These are phyloP conservation scores for Claviceps maximensis DNA, from an alignment of 2,329 filamentous ascomycete genomes.

Conservation along the genomic window DNA sequence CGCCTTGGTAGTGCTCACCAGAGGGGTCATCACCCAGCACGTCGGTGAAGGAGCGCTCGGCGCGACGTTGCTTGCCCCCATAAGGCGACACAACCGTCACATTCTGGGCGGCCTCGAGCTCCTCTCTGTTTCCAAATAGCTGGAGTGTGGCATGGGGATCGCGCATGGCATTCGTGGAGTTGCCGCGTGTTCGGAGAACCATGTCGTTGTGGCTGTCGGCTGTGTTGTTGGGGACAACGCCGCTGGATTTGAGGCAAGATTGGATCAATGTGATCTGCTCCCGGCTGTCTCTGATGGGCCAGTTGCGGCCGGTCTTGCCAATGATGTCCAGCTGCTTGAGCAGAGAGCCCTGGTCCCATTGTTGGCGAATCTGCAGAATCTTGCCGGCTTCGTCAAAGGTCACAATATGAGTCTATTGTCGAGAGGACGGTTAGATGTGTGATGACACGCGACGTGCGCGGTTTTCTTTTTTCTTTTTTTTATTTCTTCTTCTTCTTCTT, in stretches of 20 bases:
- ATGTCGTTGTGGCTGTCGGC: conserved; percentile 24
- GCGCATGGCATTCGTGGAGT: conserved; percentile 40
- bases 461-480: no score
- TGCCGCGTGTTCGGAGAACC: conserved; percentile 33
- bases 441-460: not conserved
- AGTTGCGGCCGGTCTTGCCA: conserved; percentile 77
- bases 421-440: not conserved
- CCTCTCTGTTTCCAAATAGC: conserved; percentile 59
- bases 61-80: conserved; percentile 41
- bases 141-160: conserved; percentile 60
- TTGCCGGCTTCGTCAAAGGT: conserved; percentile 63
- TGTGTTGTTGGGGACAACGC: conserved; percentile 18
- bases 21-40: conserved; percentile 46
- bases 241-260: conserved; percentile 40
- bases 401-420: conserved; percentile 64
- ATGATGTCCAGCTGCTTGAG: conserved; percentile 92
- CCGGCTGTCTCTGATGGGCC: conserved; percentile 81
- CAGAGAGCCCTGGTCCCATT: conserved; percentile 90
- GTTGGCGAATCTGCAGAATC: conserved; percentile 76
- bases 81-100: conserved; percentile 44
- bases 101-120: conserved; percentile 37
- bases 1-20: conserved; percentile 30
- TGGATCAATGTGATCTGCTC: conserved; percentile 72
- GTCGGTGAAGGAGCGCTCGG: conserved; percentile 58
- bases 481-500: no score